Conservation (phyloP, 1,139 yeast genomes). For the Schizosaccharomyces versatilis region DNA sequence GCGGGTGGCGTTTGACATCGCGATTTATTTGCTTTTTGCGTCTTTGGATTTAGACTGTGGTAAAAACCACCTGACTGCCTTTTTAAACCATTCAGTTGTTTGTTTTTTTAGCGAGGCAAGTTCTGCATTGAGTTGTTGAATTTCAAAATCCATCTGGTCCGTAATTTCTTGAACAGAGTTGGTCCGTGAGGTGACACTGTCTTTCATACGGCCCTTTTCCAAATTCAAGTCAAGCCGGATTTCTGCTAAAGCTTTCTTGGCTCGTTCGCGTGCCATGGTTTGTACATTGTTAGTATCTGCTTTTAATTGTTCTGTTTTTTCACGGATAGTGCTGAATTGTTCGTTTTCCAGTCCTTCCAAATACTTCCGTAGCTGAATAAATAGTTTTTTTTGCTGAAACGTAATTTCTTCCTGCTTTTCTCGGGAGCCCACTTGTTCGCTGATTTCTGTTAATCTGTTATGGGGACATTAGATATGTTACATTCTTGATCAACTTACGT, state of each 20-base stretch:
- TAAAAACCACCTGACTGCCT: too few species aligned
- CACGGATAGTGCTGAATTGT: background rate
- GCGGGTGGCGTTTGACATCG: too few species aligned
- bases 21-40: too few species aligned
- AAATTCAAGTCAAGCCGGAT: background rate
- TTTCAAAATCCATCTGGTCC: background rate
- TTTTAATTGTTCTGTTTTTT: background rate
- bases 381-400: background rate
- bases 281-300: background rate
- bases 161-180: background rate
- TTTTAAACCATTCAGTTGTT: background rate
- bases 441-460: background rate
- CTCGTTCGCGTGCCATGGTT: background rate
- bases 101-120: background rate
- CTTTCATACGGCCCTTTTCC: slow-evolving; percentile 1
- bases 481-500: background rate
- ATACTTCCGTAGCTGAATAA: background rate
- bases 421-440: background rate
- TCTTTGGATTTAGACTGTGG: too few species aligned
- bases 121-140: background rate
- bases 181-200: background rate
- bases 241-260: background rate
- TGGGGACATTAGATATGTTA: background rate
- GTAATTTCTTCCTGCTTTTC: background rate
- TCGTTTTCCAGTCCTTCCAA: background rate